Base-by-base conservation (phyloP, 352 stramenopile genomes). In the Globisporangium paddicum region DNA sequence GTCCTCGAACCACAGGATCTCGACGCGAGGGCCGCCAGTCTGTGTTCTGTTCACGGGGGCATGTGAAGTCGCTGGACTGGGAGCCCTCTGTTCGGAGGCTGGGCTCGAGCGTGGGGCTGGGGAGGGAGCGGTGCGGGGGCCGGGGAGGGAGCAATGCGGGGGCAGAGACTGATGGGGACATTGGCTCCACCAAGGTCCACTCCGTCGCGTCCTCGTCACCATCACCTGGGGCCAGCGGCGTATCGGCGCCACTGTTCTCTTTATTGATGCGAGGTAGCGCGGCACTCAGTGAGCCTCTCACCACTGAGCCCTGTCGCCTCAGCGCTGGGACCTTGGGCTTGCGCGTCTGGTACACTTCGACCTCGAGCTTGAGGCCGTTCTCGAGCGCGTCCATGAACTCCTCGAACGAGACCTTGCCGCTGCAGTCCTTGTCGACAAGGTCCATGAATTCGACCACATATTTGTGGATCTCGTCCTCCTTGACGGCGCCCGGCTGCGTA, bases 311-410 rank as follows among this genome's bases (percentile, higher is more conserved):
- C 30, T 68, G 56, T 10, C 57, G 49, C 14, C 66, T 63, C 21
- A 84, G 26, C 2, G 60, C 30, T 0, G 62, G 19, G 4, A 51
- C 58, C n/a, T 64, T 64, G 9, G 58, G 58, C 34, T 74, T 73
- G n/a, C 55, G 65, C 25, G 69, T 73, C 19, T 75, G 72, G 56
- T 85, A 90, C 26, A 92, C 81, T 50, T 92, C 78, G 5, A 92
- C 80, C 28, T 92, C 77, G 5, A 92, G 71, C 64, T 92, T 89
- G 0, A 92, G 67, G 5, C 82, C 82, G 58, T 89, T 77, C 37
- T 92, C 78, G 0, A 92, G 61, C 47, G 82, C 82, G 19, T 84
- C 69, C 71, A 87, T 90, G 48, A 92, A 92, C 63, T 92, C 82
- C 7, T 92, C 80, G 38, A 92, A 90, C 13, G 80, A 89, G 5